Evolutionary conservation across 306 rosid genomes (phyloP).

Genomic region (Dalbergia cochinchinensis): DNA sequence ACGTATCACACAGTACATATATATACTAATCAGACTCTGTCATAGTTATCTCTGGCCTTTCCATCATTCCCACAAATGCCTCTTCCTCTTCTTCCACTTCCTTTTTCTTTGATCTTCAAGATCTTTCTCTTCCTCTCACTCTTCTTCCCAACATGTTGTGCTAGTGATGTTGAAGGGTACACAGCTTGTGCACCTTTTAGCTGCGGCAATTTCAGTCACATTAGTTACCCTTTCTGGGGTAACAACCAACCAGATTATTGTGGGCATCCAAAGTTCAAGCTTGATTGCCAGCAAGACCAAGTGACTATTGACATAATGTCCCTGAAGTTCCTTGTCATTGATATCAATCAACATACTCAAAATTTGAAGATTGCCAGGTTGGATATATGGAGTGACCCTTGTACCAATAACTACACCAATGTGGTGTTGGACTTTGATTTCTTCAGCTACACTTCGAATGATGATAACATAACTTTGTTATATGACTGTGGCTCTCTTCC

Average conservation of each 20-base stretch:
- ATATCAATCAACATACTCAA: not conserved
- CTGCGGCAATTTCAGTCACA: constrained; percentile 49
- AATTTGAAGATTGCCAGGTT: constrained; percentile 44
- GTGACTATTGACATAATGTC: constrained; percentile 34
- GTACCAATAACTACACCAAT: constrained; percentile 18
- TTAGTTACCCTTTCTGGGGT: constrained; percentile 60
- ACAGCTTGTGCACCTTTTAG: constrained; percentile 44
- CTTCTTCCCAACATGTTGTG: constrained; percentile 20
- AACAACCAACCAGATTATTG: constrained; percentile 38
- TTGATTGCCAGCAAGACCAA: constrained; percentile 47
- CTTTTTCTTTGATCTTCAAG: constrained; percentile 26
- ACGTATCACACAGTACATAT: not conserved
- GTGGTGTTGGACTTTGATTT: constrained; percentile 32
- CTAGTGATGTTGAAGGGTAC: constrained; percentile 37
- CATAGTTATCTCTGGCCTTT: constrained; percentile 5
- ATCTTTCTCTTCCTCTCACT: constrained; percentile 38
- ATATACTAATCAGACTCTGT: constrained; percentile 7
- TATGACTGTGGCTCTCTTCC: constrained; percentile 34
- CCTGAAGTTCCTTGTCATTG: constrained; percentile 39
- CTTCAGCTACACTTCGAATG: constrained; percentile 44
- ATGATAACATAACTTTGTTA: constrained; percentile 36
- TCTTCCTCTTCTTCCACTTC: not conserved
- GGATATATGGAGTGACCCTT: constrained; percentile 47
- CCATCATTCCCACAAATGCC: constrained; percentile 11
- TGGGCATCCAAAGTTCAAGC: constrained; percentile 50